These are phyloP conservation scores for Amaranthus tricolor DNA, from an alignment of 179 eudicot species.

Conservation along the genomic window DNA sequence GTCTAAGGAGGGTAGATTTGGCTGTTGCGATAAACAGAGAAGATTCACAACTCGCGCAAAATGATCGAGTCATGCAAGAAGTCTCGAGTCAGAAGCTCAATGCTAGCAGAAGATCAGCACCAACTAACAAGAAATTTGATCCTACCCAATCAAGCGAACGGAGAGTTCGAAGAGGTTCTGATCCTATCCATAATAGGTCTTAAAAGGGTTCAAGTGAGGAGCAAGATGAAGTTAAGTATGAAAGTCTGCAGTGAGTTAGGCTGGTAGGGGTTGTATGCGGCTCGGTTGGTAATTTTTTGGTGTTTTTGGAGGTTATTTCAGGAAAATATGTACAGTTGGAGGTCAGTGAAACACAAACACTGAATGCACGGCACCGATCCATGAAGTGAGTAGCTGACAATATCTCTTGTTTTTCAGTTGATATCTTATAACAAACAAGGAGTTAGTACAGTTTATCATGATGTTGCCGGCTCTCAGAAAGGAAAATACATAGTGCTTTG, in stretches of 20 bases:
- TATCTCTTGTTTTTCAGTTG: too few species aligned
- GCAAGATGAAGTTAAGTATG: too few species aligned
- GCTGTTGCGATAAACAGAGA: conserved; percentile 31
- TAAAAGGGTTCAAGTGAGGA: conserved; percentile 18
- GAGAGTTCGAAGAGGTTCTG: conserved; percentile 68
- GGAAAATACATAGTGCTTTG: conserved; percentile 29
- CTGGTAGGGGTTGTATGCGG: conserved; percentile 23
- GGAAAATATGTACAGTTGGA: conserved; percentile 38
- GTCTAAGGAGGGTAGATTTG: conserved; percentile 49
- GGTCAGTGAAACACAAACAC: conserved; percentile 21
- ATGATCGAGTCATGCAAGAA: conserved; percentile 39
- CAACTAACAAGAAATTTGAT: conserved; percentile 48
- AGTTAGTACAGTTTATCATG: conserved; percentile 29
- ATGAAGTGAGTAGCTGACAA: too few species aligned
- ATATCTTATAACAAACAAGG: conserved; percentile 8
- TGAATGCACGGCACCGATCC: conserved; percentile 17
- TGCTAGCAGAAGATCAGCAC: conserved; percentile 35
- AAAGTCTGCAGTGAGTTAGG: conserved; percentile 1
- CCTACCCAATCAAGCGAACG: conserved; percentile 60
- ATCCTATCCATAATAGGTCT: conserved; percentile 73
- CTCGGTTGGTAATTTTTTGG: too few species aligned
- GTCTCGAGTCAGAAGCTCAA: conserved; percentile 37
- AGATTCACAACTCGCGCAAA: conserved; percentile 22
- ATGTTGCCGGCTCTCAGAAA: conserved; percentile 23
- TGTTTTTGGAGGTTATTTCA: neutral